Percentiles rank a stretch among this genome's conserved stretches.
phyloP scores from a whole-genome alignment of 2,329 filamentous ascomycete genomes.

The Fusarium bulbicola region DNA sequence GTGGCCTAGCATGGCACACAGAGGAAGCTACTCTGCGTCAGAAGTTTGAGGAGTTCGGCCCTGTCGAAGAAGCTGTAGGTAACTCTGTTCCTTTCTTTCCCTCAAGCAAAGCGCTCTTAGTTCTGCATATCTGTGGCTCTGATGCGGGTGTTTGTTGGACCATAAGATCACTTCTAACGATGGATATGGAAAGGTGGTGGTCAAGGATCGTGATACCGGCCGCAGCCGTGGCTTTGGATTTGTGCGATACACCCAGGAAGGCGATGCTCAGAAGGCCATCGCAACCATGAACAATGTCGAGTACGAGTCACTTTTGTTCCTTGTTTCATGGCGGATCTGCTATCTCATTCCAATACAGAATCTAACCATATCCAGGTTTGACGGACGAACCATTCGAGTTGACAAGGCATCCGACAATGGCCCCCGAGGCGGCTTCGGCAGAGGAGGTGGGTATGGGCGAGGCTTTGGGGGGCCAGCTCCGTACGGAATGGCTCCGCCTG shows the following conservation, averaged over 20 bases:
- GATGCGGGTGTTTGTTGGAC: conserved; percentile 24
- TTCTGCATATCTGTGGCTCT: conserved; percentile 34
- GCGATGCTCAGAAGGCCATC: conserved; percentile 81
- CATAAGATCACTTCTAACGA: conserved; percentile 32
- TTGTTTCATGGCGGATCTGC: conserved; percentile 31
- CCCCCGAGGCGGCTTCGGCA: conserved; percentile 59
- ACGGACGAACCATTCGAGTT: conserved; percentile 74
- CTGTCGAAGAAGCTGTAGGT: conserved; percentile 94
- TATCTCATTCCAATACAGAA: background rate
- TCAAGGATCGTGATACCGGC: conserved; percentile 96
- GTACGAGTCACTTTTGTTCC: conserved; percentile 62
- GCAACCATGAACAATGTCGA: conserved; percentile 86
- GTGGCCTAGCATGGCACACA: conserved; percentile 98
- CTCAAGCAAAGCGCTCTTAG: conserved; percentile 29
- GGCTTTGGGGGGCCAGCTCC: conserved; percentile 55
- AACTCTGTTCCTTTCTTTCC: conserved; percentile 30
- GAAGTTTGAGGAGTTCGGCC: conserved; percentile 93
- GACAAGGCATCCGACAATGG: conserved; percentile 91
- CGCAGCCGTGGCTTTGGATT: conserved; percentile 98
- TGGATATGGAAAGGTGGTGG: conserved; percentile 75
- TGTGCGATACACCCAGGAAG: conserved; percentile 83
- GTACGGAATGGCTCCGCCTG: conserved; percentile 50
- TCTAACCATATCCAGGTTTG: conserved; percentile 35
- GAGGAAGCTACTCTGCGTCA: conserved; percentile 85
- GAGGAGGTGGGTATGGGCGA: conserved; percentile 49